Conservation (phyloP, 2,329 filamentous ascomycete species). For the Cladosporium sp. region DNA sequence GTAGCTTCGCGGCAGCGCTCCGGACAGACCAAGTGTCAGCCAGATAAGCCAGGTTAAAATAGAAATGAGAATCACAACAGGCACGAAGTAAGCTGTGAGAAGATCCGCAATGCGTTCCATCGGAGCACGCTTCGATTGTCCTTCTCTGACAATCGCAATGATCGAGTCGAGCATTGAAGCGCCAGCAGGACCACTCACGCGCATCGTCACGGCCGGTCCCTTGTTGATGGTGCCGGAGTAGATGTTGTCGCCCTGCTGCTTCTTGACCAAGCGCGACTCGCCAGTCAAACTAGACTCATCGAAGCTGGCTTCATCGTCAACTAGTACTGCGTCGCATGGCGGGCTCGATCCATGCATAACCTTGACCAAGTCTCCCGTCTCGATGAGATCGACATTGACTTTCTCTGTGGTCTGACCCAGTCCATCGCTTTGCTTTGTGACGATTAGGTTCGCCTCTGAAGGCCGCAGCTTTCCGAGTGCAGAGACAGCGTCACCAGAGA, state of each 20-base stretch:
- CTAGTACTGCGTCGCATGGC: conserved; percentile 72
- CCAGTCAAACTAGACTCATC: conserved; percentile 90
- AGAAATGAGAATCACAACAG: conserved; percentile 67
- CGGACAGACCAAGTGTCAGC: conserved; percentile 64
- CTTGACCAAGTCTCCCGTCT: conserved; percentile 58
- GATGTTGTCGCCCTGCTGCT: conserved; percentile 62
- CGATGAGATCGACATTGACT: conserved; percentile 65
- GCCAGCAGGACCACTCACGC: conserved; percentile 64
- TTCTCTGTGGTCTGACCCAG: conserved; percentile 33
- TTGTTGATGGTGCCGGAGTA: conserved; percentile 77
- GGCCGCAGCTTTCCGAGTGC: conserved; percentile 77
- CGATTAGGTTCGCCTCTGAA: conserved; percentile 69
- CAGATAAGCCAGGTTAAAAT: conserved; percentile 71
- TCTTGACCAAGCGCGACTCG: conserved; percentile 68
- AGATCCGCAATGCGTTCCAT: conserved; percentile 73
- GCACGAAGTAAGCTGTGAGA: conserved; percentile 75
- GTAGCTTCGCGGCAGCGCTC: conserved; percentile 56
- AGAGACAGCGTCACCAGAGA: conserved; percentile 81
- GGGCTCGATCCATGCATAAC: conserved; percentile 80
- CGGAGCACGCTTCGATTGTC: conserved; percentile 72
- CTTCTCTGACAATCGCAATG: conserved; percentile 73
- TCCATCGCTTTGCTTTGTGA: conserved; percentile 33
- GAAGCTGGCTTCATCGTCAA: conserved; percentile 62
- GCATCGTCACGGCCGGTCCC: conserved; percentile 60
- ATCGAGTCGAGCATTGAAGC: conserved; percentile 79